Evolutionary conservation across 2,329 filamentous ascomycete genomes (phyloP), one percentile per base, ranked within the genome.

Genomic region (Aspergillus amoenus): DNA sequence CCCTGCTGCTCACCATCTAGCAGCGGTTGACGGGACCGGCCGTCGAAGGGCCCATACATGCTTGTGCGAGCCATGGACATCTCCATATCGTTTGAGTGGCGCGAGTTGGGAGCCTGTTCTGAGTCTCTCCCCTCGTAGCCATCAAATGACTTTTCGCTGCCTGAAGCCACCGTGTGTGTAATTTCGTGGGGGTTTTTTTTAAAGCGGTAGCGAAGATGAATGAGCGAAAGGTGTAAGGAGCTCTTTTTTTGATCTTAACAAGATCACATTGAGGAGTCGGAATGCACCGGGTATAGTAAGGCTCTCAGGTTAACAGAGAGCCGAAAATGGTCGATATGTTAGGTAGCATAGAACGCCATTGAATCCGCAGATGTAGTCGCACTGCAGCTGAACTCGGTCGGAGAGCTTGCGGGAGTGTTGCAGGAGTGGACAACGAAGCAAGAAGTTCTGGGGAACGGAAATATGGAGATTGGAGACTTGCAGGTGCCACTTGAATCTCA

Each of bases 1-100:
- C 70, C 75, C 61, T 73, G 68, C 18, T 63, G 70, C 45, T 79
- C 77, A 62, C 78, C 73, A 58, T 79, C 80, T 32, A 88, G 75
- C 61, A 88, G 70, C 22, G 85, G 85, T 61, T 81, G 75, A 53
- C 82, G 76, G 48, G 76, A 76, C 47, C 79, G 79, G 56, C 78
- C 79, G 56, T 82, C 78, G 2, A 72, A 70, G 15, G 78, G 77
- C 52, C 77, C 78, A 62, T 79, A 74, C 66, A 81, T 74, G 47
- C 78, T 70, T 17, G 82, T 77, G 61, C 79, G 76, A 61, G 70
- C 76, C 60, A 70, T 68, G 52, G 74, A 69, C 67, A 81, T 76
- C 34, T 78, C 44, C 11, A 47, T 76, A 69, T 77, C 77, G 61
- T 76, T 73, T 59, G 73, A 74, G 52, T 72, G 70, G 53, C 72